Evolutionary conservation across 768 basidiomycete species (phyloP), one percentile per base, ranked within the genome.

Genomic region (Kwoniella mangroviensis): DNA sequence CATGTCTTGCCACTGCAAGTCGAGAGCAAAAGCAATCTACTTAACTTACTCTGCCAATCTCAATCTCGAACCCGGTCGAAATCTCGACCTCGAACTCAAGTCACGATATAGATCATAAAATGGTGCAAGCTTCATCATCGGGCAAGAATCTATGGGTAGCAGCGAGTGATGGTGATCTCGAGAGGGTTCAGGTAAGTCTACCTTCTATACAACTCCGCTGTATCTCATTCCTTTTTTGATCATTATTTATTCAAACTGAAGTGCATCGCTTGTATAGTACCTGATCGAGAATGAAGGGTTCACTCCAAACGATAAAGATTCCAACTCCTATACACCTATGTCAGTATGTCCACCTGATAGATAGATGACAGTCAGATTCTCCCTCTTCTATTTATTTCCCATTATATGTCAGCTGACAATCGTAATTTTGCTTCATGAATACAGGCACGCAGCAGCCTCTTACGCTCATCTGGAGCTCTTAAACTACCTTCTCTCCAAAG

Each of bases 371-470:
- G 89, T 74, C 92, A 26, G 90, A 90, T 41, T 88, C 15, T 28
- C 15, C 5, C 40, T 58, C 22, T 54, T 24, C 19, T 21, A 54
- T 4, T 26, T 2, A 26, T 26, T 26, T 4, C 26, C 26, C 26
- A 4, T 26, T 26, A 26, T 26, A 17, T 53, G 9, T 53, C 21
- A 19, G 12, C 52, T 10, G n/a, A 15, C 22, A 54, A 2, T 21
- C 15, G 28, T 43, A 42, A 13, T 61, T 3, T 12, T 13, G 41
- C 34, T 15, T 22, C 42, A 3, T 41, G 26, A 58, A 6, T 21
- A 92, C 72, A 92, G 91, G 90, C 94, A 97, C 83, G 94, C 94
- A 19, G 94, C 94, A 15, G 94, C 94, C 1, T 96, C 94, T 0
- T 97, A 96, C 78, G 92, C 89, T 19, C 94, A 94, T 40, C 80